Base-by-base conservation (phyloP, 2,329 filamentous ascomycete species). In the Sporothrix protearum region DNA sequence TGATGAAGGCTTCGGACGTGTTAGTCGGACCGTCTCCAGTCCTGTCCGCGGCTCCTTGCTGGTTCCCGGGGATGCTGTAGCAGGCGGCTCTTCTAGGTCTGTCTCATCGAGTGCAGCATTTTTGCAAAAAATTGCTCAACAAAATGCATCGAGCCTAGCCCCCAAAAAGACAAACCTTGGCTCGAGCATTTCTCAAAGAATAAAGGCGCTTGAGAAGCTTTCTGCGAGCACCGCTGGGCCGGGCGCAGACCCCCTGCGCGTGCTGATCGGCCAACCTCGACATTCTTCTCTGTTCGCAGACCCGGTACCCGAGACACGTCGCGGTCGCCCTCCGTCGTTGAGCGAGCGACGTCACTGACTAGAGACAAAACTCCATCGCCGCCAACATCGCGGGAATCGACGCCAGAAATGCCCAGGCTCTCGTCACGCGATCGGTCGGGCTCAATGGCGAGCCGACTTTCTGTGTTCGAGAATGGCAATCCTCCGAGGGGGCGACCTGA, bases 121-220 rank as follows among this genome's bases (percentile, higher is more conserved):
- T 75, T 76, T 87, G 71, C 85, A 87, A 75, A 86, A 83, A 72
- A 81, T 86, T 64, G 83, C 82, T 8, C 87, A 86, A 74, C 86
- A 88, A 75, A 68, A 73, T 22, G 80, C 80, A 16, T 78, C 86
- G 16, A 85, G 85, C 68, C 78, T 91, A 67, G 82, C 85, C 63
- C 83, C 87, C 3, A 93, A 92, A 79, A 96, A 94, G 79, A 86
- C 90, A 75, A 96, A 92, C 77, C 87, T 98, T 30, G 94, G 93
- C 8, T 94, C 92, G 9, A 94, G 93, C 76, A 97, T 99, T 73
- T 96, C 95, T 2, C 93, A 95, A 79, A 91, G 96, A 55, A 98
- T 98, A 79, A 96, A 97, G 80, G 94, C 94, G 7, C 84, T 99
- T 69, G 92, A 97, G 78, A 94, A 93, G 80, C 86, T 96, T 75